Evolutionary conservation across 768 basidiomycete species (phyloP), one percentile per base, ranked within the genome.

Genomic region (Collybia nuda): DNA sequence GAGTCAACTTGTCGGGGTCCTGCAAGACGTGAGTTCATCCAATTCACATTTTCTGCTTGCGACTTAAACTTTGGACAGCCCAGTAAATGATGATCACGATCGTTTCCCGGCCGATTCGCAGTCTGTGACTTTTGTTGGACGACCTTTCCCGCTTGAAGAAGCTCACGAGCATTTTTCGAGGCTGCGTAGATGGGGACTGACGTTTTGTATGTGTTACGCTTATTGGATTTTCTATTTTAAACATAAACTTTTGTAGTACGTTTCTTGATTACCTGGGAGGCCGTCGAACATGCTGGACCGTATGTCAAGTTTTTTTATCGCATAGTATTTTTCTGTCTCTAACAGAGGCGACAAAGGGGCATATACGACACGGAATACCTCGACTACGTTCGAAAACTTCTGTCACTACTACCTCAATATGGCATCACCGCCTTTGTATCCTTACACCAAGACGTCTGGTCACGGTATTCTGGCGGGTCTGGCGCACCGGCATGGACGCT

Each of bases 401-500:
- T 93, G 7, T 79, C 81, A 0, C 61, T 90, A 21, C 72, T 93
- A 21, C 87, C 91, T 0, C 64, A 83, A 52, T 93, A 87, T 53
- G 86, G 88, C 12, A 64, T 93, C 26, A 72, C 76, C 2, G 86
- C 87, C 2, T 91, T 90, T 57, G 78, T 95, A 15, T 84, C 84
- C 8, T 63, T 96, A 49, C 96, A 98, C 63, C 96, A 96, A 66
- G 93, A 98, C 63, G 93, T 98, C 26, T 98, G 93, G 90, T 96
- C 93, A 0, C 84, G 96, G 3, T 95, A 94, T 59, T 84, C 85
- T 2, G 96, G 96, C 6, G 96, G 96, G 39, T 96, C 93, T 1
- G 96, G 97, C 1, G 95, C 96, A 0, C 97, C 97, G 1, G 93
- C 90, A 3, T 99, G 97, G 96, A 97, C 94, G 1, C 73, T 98